These are phyloP conservation scores for Rhizopus stolonifer DNA, from an alignment of 371 early-diverging fungal species.

Conservation along the genomic window DNA sequence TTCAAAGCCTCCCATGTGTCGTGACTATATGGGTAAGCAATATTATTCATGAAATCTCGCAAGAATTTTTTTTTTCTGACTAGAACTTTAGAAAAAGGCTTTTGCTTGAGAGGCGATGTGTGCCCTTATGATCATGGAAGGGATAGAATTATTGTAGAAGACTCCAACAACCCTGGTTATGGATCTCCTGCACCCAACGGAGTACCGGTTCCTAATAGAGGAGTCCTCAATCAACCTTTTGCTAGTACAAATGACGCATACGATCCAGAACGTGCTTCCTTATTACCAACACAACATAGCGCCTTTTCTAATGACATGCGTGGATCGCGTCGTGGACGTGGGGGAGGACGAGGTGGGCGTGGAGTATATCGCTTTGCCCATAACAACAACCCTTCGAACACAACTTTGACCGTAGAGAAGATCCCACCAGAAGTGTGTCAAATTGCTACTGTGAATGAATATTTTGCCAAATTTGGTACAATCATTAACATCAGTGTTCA, in stretches of 20 bases:
- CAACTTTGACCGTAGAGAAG: constrained; percentile 70
- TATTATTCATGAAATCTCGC: background rate
- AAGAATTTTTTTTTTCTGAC: background rate
- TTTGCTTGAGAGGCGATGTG: constrained; percentile 77
- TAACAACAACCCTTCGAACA: constrained; percentile 35
- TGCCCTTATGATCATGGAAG: constrained; percentile 81
- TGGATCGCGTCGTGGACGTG: constrained; percentile 15
- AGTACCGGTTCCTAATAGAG: background rate
- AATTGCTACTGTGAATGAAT: constrained; percentile 68
- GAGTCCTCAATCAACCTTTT: constrained; percentile 20
- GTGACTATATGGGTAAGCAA: constrained; percentile 74
- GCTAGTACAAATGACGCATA: constrained; percentile 41
- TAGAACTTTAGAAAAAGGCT: constrained; percentile 57
- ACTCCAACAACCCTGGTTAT: constrained; percentile 30
- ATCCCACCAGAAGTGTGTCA: constrained; percentile 70
- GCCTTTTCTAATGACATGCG: background rate
- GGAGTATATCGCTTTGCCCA: constrained; percentile 21
- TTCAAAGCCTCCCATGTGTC: constrained; percentile 37
- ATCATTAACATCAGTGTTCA: constrained; percentile 71
- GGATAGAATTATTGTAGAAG: constrained; percentile 75
- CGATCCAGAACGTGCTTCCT: constrained; percentile 50
- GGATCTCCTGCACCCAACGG: constrained; percentile 19
- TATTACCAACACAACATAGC: constrained; percentile 14
- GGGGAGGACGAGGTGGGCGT: constrained; percentile 37
- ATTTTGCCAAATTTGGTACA: constrained; percentile 73